phyloP scores from a whole-genome alignment of 2,329 filamentous ascomycete species.

The Cephalotrichum gorgonifer region DNA sequence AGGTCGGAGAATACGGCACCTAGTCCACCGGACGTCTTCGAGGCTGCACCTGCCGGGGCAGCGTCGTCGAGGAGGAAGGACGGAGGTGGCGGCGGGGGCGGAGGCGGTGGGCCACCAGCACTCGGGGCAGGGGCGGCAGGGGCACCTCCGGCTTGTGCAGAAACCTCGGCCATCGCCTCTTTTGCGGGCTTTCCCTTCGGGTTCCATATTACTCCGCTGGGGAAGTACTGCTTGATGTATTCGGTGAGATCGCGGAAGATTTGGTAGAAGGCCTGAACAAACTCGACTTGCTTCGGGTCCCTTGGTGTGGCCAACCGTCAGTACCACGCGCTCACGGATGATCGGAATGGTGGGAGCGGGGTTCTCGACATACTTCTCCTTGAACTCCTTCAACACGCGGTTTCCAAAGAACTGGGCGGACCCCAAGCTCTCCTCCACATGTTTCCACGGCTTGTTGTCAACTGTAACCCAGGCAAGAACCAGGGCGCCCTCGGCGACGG shows the following conservation, averaged over 20 bases:
- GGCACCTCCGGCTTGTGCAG: constrained; percentile 22
- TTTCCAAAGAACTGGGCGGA: constrained; percentile 93
- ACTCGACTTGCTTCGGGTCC: constrained; percentile 72
- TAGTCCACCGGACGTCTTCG: constrained; percentile 49
- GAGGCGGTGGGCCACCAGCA: constrained; percentile 42
- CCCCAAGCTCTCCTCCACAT: constrained; percentile 72
- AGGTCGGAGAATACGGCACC: constrained; percentile 85
- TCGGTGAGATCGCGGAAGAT: constrained; percentile 75
- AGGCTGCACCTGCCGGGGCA: constrained; percentile 10
- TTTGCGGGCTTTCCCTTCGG: constrained; percentile 61
- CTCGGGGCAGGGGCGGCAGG: constrained; percentile 18
- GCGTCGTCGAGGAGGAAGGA: constrained; percentile 48
- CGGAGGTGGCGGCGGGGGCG: constrained; percentile 61
- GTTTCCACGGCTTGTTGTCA: constrained; percentile 72
- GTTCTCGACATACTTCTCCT: constrained; percentile 45
- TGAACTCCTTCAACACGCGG: constrained; percentile 82
- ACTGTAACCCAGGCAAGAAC: constrained; percentile 85
- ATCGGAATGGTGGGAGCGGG: neutral
- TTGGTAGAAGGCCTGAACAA: constrained; percentile 86
- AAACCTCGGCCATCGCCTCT: constrained; percentile 52
- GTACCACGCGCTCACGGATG: neutral
- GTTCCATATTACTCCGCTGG: constrained; percentile 80
- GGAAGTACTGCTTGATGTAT: constrained; percentile 77
- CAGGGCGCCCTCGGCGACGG: constrained; percentile 83
- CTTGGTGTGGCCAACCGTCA: constrained; percentile 28